Base-by-base conservation (phyloP, 257 asterid genomes). In the Ballota nigra region DNA sequence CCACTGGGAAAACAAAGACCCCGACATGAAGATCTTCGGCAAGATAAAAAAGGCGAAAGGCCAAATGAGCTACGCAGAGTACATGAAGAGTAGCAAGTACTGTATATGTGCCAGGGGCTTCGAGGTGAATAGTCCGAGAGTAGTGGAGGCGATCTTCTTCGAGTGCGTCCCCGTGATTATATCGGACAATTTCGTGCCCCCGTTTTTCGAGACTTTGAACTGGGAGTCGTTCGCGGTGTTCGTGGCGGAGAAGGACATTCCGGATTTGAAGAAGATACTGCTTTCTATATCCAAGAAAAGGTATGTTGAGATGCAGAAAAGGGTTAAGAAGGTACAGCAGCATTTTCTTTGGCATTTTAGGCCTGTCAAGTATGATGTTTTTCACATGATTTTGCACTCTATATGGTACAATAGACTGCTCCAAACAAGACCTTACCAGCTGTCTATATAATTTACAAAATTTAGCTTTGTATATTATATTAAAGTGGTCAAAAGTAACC, bases 101-200 rank as follows among this genome's bases (percentile, higher is more conserved):
- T 94, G 99, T 86, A 83, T 94, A 45, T 91, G 99, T 19, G 92
- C 97, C 19, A 83, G 76, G 67, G 99, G 99, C 6, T 89, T 63
- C 34, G 98, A 94, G 70, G 98, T 92, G 24, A 89, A 94, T 64
- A 94, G 97, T 68, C 99, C 99, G 4, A 82, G 99, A 31, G 95
- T 94, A n/a, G 98, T 94, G 71, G 99, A 94, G 82, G 97, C 99
- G 45, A 88, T 94, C 38, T 85, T 88, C 83, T 94, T 83, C 22
- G 97, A 91, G 85, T 94, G 99, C 28, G 92, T 94, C 0, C 99
- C 98, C 0, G 99, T 94, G n/a, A 94, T 94, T n/a, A 86, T 94
- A 68, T 91, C 98, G 0, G 97, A 94, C 75, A 91, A 91, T 67
- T 94, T 83, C 26, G 87, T 94, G 45, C 97, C 97, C 9, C 97